These are phyloP conservation scores for Drosera capensis DNA, from an alignment of 148 eudicot genomes.

Conservation along the genomic window DNA sequence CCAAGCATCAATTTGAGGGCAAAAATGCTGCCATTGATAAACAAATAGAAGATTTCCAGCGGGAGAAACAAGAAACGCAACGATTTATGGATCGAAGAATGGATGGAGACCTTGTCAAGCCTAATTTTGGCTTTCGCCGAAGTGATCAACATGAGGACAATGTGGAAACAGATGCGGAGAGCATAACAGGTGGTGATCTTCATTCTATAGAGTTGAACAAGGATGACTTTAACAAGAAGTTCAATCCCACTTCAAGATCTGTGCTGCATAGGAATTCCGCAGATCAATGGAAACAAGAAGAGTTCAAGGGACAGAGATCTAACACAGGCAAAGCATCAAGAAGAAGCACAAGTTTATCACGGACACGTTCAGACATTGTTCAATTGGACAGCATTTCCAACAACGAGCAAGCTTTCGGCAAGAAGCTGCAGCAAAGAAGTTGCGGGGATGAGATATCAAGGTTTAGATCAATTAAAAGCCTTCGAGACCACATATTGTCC, in stretches of 20 bases:
- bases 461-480: constrained; percentile 24
- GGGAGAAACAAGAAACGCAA: constrained; percentile 23
- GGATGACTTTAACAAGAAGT: constrained; percentile 22
- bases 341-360: constrained; percentile 36
- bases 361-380: constrained; percentile 48
- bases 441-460: constrained; percentile 32
- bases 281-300: constrained; percentile 19
- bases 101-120: constrained; percentile 17
- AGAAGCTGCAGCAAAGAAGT: too few species aligned
- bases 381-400: constrained; percentile 40
- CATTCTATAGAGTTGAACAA: constrained; percentile 47
- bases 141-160: constrained; percentile 24
- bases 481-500: constrained; percentile 35
- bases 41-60: constrained; percentile 40
- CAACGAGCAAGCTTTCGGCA: constrained; percentile 24
- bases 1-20: constrained; percentile 52
- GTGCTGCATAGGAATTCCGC: constrained; percentile 13
- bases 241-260: constrained; percentile 17
- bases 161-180: constrained; percentile 52
- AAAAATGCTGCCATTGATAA: constrained; percentile 47
- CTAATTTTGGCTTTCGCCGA: constrained; percentile 13
- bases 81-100: constrained; percentile 15
- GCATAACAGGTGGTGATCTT: constrained; percentile 52
- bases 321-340: constrained; percentile 27
- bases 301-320: constrained; percentile 31